phyloP scores from a whole-genome alignment of 2,329 filamentous ascomycete genomes.

The Arthrobotrys sinensis region DNA sequence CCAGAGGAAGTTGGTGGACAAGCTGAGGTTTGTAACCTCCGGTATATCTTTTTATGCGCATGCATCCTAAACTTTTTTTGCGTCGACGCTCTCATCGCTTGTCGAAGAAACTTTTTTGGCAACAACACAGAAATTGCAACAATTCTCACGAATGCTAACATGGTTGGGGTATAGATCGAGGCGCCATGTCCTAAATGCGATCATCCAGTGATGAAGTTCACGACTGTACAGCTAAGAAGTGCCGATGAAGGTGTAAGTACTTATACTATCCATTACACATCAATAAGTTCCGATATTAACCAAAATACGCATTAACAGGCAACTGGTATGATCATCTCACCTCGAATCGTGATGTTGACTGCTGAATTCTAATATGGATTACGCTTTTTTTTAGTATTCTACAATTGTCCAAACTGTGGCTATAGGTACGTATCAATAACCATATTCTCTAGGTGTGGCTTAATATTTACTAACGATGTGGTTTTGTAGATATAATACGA shows the following conservation, averaged over 20 bases:
- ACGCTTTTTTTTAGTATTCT: conserved; percentile 33
- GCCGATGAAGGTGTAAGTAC: conserved; percentile 93
- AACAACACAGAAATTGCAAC: conserved; percentile 48
- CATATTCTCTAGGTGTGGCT: background rate
- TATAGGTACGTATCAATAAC: conserved; percentile 24
- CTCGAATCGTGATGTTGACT: conserved; percentile 25
- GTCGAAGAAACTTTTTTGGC: conserved; percentile 9
- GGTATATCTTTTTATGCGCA: background rate
- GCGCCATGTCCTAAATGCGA: conserved; percentile 86
- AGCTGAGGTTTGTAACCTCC: conserved; percentile 69
- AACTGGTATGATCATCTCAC: conserved; percentile 31
- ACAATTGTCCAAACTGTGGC: conserved; percentile 53
- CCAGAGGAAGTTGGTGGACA: conserved; percentile 83
- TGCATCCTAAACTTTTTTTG: background rate
- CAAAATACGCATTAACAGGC: conserved; percentile 5
- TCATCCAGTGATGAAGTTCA: conserved; percentile 84
- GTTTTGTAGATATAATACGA: conserved; percentile 49
- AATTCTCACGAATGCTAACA: background rate
- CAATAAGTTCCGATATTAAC: background rate
- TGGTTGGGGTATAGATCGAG: conserved; percentile 68
- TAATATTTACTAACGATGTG: conserved; percentile 14
- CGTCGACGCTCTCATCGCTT: background rate
- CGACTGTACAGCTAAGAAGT: conserved; percentile 86
- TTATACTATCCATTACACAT: background rate
- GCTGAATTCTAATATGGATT: conserved; percentile 60